Evolutionary conservation across 305 asterid genomes (phyloP), one percentile per base, ranked within the genome.

Genomic region (Fraxinus angustifolia): DNA sequence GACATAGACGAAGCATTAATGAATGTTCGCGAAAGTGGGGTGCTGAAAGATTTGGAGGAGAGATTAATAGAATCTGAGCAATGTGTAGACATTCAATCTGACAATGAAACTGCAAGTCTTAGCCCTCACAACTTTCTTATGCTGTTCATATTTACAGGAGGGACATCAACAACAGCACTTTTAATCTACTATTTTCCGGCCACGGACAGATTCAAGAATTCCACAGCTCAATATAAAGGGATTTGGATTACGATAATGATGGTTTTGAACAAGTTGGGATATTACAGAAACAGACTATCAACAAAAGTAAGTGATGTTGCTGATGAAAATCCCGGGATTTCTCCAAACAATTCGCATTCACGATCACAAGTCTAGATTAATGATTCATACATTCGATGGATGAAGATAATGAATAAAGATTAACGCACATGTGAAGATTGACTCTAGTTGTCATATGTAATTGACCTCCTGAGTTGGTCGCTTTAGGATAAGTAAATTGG

Each of bases 1-100:
- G 90, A 86, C 78, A 67, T 87, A 4, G 83, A 86, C 14, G 71
- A 86, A 80, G 90, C 88, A 26, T 14, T 88, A 21, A 35, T 86
- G 73, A 81, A 72, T 33, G 86, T 85, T 28, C 83, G 81, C 1
- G 91, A 88, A 56, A 79, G 6, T 8, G 86, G 90, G 10, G 76
- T n/a, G 40, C 73, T 83, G 10, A 86, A 72, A 65, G 87, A 81
- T 11, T 50, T 88, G 36, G 90, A 85, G 79, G 84, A 79, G 34
- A 82, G 33, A 0, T n/a, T 83, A 65, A 77, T 80, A 14, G 83
- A 75, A 68, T 82, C 87, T 3, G 84, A 85, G 81, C 72, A 83
- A 74, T 88, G 91, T 56, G 84, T 84, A 48, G 90, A 86, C 12
- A 26, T 7, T 4, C 82, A 67, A 48, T 16, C 58, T 12, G 89